Base-by-base conservation (phyloP, 257 asterid genomes). In the Rubia yunnanensis region DNA sequence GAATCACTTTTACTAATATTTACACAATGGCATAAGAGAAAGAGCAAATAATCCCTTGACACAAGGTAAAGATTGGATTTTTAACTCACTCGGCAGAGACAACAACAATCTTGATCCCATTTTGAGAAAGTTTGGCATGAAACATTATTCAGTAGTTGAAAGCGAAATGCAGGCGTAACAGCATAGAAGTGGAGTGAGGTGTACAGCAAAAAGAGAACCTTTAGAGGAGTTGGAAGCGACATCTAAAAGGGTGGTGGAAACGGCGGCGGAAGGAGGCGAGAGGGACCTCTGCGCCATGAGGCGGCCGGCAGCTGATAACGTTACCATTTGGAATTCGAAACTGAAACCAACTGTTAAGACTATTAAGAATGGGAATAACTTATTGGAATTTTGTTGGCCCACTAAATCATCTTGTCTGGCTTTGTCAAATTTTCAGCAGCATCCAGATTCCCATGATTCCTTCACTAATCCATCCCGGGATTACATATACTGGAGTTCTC, bases 171-270 rank as follows among this genome's bases (percentile, higher is more conserved):
- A 14, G 41, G 64, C 3, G 41, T 10, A 10, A n/a, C 7, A 38
- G 0, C 4, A 56, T 1, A 62, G 17, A 55, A 17, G 54, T 20
- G 65, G 14, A 23, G n/a, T n/a, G n/a, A n/a, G n/a, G n/a, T n/a
- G n/a, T n/a, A n/a, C n/a, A n/a, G n/a, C n/a, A 30, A 50, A 53
- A 2, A 53, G 5, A 20, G 91, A 92, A 59, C 64, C 64, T 83
- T 79, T 85, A 26, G 86, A 74, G 46, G 75, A 80, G 70, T 60
- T 81, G 67, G 94, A 76, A 32, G 94, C 94, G 26, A 89, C 76
- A 65, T 89, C 84, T 62, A 89, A 91, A 30, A 77, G 69, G 70
- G 76, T 63, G 71, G 80, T 69, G 68, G 77, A 9, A 56, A 81
- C 36, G 66, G 85, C 13, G 70, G 76, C 62, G 71, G 81, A 79